phyloP scores from a whole-genome alignment of 2,329 filamentous ascomycete species.

The Phaeosphaeria sp. region DNA sequence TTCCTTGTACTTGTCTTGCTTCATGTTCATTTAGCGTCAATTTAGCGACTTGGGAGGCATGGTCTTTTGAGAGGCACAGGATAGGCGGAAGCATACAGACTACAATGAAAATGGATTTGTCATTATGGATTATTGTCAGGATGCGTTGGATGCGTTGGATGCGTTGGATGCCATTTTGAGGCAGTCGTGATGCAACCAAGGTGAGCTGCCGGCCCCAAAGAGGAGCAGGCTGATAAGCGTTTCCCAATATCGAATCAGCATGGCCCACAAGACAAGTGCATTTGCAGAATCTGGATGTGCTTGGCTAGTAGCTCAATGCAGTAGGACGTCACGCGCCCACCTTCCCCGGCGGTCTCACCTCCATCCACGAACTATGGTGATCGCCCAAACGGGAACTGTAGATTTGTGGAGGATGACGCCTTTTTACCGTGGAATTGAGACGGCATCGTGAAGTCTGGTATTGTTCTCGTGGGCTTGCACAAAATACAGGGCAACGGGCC shows the following conservation, averaged over 20 bases:
- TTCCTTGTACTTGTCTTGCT: background rate
- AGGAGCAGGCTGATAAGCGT: background rate
- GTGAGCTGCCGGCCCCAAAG: background rate
- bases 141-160: no score
- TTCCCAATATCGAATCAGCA: background rate
- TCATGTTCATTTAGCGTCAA: background rate
- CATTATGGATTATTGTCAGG: no score
- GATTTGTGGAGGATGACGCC: background rate
- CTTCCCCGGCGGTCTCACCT: background rate
- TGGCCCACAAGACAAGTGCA: background rate
- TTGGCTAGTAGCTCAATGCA: slow-evolving; percentile 2
- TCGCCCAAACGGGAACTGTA: background rate
- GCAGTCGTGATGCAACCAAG: background rate
- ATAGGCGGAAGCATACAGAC: background rate
- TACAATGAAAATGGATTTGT: background rate
- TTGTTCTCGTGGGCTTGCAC: background rate
- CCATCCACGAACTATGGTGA: background rate
- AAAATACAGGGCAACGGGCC: background rate
- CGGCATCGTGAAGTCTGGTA: background rate
- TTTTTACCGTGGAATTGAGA: background rate
- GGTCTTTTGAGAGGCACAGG: background rate
- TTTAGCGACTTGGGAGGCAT: background rate
- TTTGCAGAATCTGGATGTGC: slow-evolving; percentile 2
- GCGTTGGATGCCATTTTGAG: background rate
- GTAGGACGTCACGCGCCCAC: slow-evolving; percentile 9